A percentile compares a stretch with the other conserved stretches of the same genome.
These are phyloP conservation scores for Harringtonia lauricola DNA, from an alignment of 2,329 filamentous ascomycete genomes.

Conservation along the genomic window DNA sequence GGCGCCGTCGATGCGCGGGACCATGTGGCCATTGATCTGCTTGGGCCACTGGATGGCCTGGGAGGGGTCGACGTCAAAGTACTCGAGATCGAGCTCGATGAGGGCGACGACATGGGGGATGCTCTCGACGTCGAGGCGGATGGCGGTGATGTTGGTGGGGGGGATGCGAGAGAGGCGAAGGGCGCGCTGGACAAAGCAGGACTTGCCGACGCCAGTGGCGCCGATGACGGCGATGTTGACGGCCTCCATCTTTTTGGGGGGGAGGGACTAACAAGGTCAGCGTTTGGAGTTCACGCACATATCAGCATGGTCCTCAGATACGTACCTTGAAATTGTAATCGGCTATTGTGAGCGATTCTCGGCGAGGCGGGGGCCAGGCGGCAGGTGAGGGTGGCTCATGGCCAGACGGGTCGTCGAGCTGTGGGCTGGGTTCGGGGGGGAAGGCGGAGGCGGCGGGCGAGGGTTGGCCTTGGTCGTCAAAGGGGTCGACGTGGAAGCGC, in stretches of 20 bases:
- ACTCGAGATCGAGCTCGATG: constrained; percentile 55
- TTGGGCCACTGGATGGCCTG: constrained; percentile 56
- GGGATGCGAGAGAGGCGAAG: constrained; percentile 43
- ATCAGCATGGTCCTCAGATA: too few species aligned
- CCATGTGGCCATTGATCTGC: constrained; percentile 56
- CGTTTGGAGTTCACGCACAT: too few species aligned
- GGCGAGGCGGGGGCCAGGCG: constrained; percentile 31
- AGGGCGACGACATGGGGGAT: constrained; percentile 47
- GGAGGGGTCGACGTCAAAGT: constrained; percentile 47
- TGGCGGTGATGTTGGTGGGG: constrained; percentile 40
- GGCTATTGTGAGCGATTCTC: constrained; percentile 30
- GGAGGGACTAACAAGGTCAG: not conserved
- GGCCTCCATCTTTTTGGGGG: constrained; percentile 35
- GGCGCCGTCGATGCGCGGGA: constrained; percentile 71
- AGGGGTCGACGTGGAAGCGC: constrained; percentile 27
- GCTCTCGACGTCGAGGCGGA: constrained; percentile 48
- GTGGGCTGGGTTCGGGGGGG: constrained; percentile 9
- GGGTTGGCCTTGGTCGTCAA: constrained; percentile 12
- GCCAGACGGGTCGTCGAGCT: constrained; percentile 19
- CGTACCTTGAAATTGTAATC: too few species aligned
- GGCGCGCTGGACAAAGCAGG: constrained; percentile 54
- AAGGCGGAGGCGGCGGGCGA: constrained; percentile 13
- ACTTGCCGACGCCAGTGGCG: constrained; percentile 56
- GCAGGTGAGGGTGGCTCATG: constrained; percentile 27
- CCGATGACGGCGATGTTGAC: constrained; percentile 59